A percentile compares a stretch with the other conserved stretches of the same genome.
phyloP scores from a whole-genome alignment of 2,329 filamentous ascomycete species.

The Penicillium glabrum region DNA sequence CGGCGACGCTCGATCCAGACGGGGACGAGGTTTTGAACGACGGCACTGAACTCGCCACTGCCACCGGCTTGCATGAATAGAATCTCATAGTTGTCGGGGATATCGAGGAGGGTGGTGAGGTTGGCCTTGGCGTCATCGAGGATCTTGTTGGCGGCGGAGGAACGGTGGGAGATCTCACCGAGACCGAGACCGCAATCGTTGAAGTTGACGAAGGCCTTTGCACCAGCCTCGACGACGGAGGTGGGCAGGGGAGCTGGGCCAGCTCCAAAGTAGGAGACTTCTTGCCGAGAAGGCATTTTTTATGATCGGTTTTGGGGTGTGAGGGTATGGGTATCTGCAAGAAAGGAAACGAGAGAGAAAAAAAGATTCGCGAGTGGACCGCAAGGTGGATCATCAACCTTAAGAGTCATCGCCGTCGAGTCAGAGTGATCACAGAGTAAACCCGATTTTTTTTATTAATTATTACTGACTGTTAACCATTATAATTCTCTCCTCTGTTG shows the following conservation, averaged over 20 bases:
- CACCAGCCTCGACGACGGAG: conserved; percentile 72
- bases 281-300: conserved; percentile 66
- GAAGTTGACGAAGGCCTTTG: conserved; percentile 77
- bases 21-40: conserved; percentile 78
- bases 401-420: conserved; percentile 12
- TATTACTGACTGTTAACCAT: neutral
- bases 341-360: conserved; percentile 15
- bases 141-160: conserved; percentile 72
- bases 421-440: neutral
- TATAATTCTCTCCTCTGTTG: neutral
- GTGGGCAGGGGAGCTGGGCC: conserved; percentile 87
- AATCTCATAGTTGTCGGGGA: conserved; percentile 84
- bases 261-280: conserved; percentile 85
- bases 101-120: conserved; percentile 71
- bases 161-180: conserved; percentile 88
- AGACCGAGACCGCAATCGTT: conserved; percentile 78
- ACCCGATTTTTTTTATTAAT: neutral
- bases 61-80: conserved; percentile 71
- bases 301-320: neutral
- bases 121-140: conserved; percentile 75
- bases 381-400: conserved; percentile 24
- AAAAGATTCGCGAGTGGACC: conserved; percentile 20
- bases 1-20: conserved; percentile 76
- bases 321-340: conserved; percentile 3
- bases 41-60: conserved; percentile 79